Base-by-base conservation (phyloP, 805 yeast genomes). In the Peterozyma xylosa region DNA sequence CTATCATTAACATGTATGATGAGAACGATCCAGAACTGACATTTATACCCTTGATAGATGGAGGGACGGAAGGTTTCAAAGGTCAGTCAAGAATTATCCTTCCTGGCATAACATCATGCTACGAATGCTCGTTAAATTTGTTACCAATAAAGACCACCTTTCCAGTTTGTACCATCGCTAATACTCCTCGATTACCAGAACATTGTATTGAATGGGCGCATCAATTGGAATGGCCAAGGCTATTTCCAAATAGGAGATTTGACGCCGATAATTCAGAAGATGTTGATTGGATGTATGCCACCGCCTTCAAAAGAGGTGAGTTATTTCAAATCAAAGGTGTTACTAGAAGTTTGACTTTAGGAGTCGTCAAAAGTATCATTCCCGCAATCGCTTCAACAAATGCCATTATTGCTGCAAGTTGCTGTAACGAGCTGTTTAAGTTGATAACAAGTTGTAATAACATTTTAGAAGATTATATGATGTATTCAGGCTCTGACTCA, bases 381-480 rank as follows among this genome's bases (percentile, higher is more conserved):
- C 99, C 99, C 0, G 90, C 96, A 1, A 86, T 90, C 43, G 96
- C 96, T 1, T 82, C 95, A 2, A 90, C 97, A 0, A 91, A 93
- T 59, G 96, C 98, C 2, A 74, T 91, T 17, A 77, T 91, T 30
- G 96, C 97, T 0, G 95, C 93, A 0, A 73, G 88, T 5, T 86
- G 96, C 58, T 84, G 93, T 56, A 85, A 84, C 50, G 96, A 89
- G 59, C 86, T 84, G 2, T 76, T 87, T 60, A 90, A 90, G 56
- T 68, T 89, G 18, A 73, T 86, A 37, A 79, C 95, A 1, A 78
- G 82, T 43, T 68, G 79, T 45, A 78, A 79, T 48, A 91, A 89
- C 0, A 64, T 66, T 14, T 62, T 86, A 51, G 75, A 78, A 47
- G 90, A 88, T 63, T 85, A 85, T 58, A 82, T 87, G 86, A 85